phyloP scores from a whole-genome alignment of 345 rosid genomes.

The Citrus cavaleriei region DNA sequence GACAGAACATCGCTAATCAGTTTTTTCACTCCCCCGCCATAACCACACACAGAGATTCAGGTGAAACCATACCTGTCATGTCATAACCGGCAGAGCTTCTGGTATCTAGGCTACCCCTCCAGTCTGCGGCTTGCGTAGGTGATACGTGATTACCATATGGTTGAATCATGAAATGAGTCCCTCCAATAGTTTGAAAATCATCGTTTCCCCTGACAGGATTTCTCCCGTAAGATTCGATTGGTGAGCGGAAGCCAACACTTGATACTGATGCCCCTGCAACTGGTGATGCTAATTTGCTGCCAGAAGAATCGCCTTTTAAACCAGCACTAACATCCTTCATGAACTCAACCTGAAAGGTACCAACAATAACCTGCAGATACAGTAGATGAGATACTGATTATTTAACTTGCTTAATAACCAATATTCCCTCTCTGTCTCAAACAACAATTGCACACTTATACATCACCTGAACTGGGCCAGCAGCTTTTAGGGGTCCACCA shows the following conservation, averaged over 20 bases:
- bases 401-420: neutral
- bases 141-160: conserved; percentile 40
- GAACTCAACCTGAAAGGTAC: conserved; percentile 53
- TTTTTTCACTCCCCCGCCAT: neutral
- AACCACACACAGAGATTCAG: neutral
- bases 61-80: conserved; percentile 41
- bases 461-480: conserved; percentile 88
- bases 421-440: neutral
- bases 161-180: conserved; percentile 53
- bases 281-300: conserved; percentile 51
- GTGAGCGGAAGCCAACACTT: conserved; percentile 39
- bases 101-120: conserved; percentile 42
- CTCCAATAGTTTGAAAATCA: conserved; percentile 43
- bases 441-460: neutral
- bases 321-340: conserved; percentile 43
- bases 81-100: conserved; percentile 41
- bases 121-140: conserved; percentile 41
- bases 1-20: conserved; percentile 8
- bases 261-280: conserved; percentile 42
- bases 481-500: conserved; percentile 78
- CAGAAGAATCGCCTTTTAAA: conserved; percentile 46
- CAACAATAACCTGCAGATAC: conserved; percentile 59
- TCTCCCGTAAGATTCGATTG: conserved; percentile 45
- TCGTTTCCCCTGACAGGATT: conserved; percentile 40
- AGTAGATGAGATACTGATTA: neutral